phyloP scores from a whole-genome alignment of 345 rosid species.

The Brassica napus region Da-Ae NC_063450.1:18797501-18798000 shows the following conservation, averaged over 20 bases:
- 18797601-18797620: slow-evolving; percentile 51
- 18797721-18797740: background rate
- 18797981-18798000: background rate
- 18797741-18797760: background rate
- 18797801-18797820: slow-evolving; percentile 18
- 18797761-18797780: slow-evolving; percentile 20
- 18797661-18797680: background rate
- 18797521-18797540: background rate
- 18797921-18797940: background rate
- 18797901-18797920: background rate
- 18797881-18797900: background rate
- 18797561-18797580: slow-evolving; percentile 60
- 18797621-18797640: background rate
- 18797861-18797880: background rate
- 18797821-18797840: background rate
- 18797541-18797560: slow-evolving; percentile 37
- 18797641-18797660: slow-evolving; percentile 26
- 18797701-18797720: background rate
- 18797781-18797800: background rate
- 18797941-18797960: background rate
- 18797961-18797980: background rate
- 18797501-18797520: slow-evolving; percentile 28
- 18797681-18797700: background rate
- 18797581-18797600: slow-evolving; percentile 51
- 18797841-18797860: background rate